Base-by-base conservation (phyloP, 177 flowering plant genomes). In the Vitis hybrid region DNA sequence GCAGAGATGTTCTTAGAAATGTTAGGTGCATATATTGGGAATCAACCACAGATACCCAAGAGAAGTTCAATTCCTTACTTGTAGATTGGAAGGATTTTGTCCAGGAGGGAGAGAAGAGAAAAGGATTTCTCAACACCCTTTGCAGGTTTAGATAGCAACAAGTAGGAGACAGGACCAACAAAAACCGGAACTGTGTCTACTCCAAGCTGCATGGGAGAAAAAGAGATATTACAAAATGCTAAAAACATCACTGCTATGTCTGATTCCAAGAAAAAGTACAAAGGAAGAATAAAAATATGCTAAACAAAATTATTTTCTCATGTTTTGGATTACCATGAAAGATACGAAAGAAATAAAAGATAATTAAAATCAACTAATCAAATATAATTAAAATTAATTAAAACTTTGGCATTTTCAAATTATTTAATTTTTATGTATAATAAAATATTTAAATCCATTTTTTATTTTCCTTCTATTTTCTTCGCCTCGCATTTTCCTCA, bases 121-220 rank as follows among this genome's bases (percentile, higher is more conserved):
- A 90, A 90, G 63, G 85, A 75, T 71, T 88, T 90, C 73, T 85
- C 91, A 59, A 90, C 93, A 67, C 91, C 93, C 83, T 87, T 88
- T n/a, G 93, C 91, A 51, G 86, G 93, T 71, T 90, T 90, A 2
- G 93, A 87, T 5, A 85, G 81, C 86, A 88, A 79, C 85, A 90
- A 74, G 79, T 85, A 90, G 16, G 92, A 84, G 50, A 90, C 91
- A n/a, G 95, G 95, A n/a, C 95, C 95, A 79, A 90, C 78, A 73
- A 90, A 82, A 50, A 87, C 88, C 13, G 95, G 95, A 71, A 88
- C 86, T 20, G 95, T 88, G 55, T 88, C 92, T 2, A 90, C 83
- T 65, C 92, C 91, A 59, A 81, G 88, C 95, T 90, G 86, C 82
- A 79, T 52, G 34, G 55, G 20, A 68, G 39, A 69, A 34, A 67